A percentile compares a stretch with the other conserved stretches of the same genome.
Conservation (phyloP, 495 filamentous ascomycete genomes). For the Neurospora sp. region DNA sequence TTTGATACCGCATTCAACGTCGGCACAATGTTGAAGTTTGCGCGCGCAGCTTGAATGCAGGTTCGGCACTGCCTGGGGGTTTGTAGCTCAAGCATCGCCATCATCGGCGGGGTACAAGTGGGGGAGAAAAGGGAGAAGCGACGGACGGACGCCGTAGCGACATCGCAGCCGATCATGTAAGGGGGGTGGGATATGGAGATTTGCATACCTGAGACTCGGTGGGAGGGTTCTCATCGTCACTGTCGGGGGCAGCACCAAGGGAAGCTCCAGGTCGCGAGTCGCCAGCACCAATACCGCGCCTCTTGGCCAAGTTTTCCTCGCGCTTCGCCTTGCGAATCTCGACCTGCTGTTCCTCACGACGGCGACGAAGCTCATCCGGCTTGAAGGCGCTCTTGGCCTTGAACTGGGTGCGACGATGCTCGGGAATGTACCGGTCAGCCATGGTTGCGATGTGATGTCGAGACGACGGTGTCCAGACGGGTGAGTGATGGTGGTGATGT, state of each 20-base stretch:
- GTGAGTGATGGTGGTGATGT: conserved; percentile 25
- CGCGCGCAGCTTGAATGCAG: neutral
- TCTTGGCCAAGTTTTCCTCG: conserved; percentile 96
- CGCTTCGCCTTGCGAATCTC: conserved; percentile 97
- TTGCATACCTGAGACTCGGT: conserved; percentile 90
- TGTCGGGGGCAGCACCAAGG: conserved; percentile 80
- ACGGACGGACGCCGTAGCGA: neutral
- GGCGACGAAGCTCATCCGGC: conserved; percentile 95
- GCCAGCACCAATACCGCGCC: conserved; percentile 75
- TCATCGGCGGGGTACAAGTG: conserved; percentile 5
- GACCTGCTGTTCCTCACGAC: conserved; percentile 97
- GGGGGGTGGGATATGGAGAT: conserved; percentile 3
- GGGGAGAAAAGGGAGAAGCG: conserved; percentile 1
- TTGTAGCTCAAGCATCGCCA: neutral
- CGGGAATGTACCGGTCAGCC: conserved; percentile 98
- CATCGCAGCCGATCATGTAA: neutral
- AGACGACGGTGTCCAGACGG: conserved; percentile 8
- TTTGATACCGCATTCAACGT: neutral
- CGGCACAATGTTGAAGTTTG: neutral
- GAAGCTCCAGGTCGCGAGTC: conserved; percentile 77
- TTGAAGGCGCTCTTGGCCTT: conserved; percentile 98
- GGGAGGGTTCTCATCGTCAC: conserved; percentile 89
- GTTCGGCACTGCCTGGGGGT: neutral
- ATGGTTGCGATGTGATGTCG: conserved; percentile 47
- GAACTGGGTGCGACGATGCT: conserved; percentile 97